Base-by-base conservation (phyloP, 257 asterid species). In the Primulina eburnea region DNA sequence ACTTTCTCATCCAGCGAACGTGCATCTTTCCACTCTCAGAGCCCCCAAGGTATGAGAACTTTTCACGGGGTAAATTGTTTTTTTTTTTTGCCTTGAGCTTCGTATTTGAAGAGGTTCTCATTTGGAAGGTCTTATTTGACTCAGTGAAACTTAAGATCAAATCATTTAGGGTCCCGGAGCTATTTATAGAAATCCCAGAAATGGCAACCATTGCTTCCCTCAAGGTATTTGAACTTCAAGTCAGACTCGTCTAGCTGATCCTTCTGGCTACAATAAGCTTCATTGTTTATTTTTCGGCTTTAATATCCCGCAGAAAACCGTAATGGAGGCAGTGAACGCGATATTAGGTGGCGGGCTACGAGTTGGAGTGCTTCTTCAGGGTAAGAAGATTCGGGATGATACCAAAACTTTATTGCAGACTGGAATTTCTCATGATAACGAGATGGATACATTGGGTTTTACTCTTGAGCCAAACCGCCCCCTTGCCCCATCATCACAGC, bases 111-210 rank as follows among this genome's bases (percentile, higher is more conserved):
- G 68, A 67, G 65, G 67, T 76, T 75, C 85, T 84, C 56, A 81
- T 24, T 43, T 26, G 62, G 71, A 57, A 71, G 62, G 65, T 79
- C 77, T 72, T 26, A 37, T 62, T 65, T 79, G 63, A 21, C 58
- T 40, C 98, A 94, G 99, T 94, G 79, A 89, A 94, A 82, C 89
- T 94, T 56, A 83, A 87, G 82, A 94, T 94, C 80, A 89, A 89
- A 84, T 89, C 98, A 26, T 94, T 94, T 80, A 86, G 84, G 84
- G 96, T 94, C 60, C 99, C 98, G 0, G 98, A 94, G 81, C 73
- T 94, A 72, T 83, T 78, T 52, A 84, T 94, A 18, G 98, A 94
- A 87, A 87, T 94, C 64, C 90, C 98, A 37, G 99, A 94, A 88
- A 86, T 82, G 75, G 93, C 97, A 71, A 91, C 99, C 6, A 88